Conservation (phyloP, 257 asterid genomes). For the Lavandula angustifolia region DNA sequence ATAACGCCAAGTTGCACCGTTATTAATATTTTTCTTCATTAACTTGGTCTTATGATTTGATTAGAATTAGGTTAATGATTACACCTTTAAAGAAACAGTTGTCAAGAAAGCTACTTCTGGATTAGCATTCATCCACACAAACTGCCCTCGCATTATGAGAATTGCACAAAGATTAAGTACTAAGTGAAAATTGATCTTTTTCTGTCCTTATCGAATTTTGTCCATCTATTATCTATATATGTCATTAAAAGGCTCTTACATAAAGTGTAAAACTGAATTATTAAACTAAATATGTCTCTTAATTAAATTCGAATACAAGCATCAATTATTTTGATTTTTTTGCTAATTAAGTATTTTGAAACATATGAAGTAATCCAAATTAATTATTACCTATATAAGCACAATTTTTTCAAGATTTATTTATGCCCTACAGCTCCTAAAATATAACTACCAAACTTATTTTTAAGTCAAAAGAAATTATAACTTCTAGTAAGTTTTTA, state of each 20-base stretch:
- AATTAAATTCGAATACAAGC: not conserved
- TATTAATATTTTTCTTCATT: conserved; percentile 13
- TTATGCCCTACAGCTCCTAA: conserved; percentile 1
- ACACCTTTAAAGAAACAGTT: conserved; percentile 23
- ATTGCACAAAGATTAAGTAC: too few species aligned
- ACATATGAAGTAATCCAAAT: not conserved
- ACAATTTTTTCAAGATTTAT: not conserved
- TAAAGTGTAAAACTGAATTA: not conserved
- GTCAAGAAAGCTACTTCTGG: conserved; percentile 25
- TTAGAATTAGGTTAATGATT: conserved; percentile 34
- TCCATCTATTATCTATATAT: not conserved
- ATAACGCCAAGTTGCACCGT: not conserved
- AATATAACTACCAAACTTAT: not conserved
- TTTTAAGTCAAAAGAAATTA: too few species aligned
- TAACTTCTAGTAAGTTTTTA: too few species aligned
- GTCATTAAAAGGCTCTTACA: not conserved
- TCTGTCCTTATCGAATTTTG: not conserved
- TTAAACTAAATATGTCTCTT: not conserved
- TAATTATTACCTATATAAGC: conserved; percentile 1
- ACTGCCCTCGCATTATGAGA: not conserved
- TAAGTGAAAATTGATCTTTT: not conserved
- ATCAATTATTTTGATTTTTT: too few species aligned
- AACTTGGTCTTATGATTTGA: conserved; percentile 35
- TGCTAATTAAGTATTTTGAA: not conserved
- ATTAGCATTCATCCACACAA: conserved; percentile 10